Percentiles rank a stretch among this genome's conserved stretches.
phyloP scores from a whole-genome alignment of 805 yeast species.

The Isabelozyma rhagii region DNA sequence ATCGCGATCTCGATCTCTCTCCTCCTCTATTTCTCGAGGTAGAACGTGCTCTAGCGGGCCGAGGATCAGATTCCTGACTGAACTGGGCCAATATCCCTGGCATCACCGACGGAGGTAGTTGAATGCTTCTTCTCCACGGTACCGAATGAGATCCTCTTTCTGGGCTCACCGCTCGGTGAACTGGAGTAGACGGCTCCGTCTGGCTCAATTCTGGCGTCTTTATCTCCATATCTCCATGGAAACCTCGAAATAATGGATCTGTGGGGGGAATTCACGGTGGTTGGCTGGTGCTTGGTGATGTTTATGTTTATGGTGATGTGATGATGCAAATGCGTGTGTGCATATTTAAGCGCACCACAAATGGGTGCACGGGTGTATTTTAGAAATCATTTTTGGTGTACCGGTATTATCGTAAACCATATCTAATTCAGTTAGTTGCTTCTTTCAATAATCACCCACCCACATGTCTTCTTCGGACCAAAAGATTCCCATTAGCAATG shows the following conservation, averaged over 20 bases:
- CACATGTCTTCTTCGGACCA: background rate
- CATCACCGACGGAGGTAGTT: conserved; percentile 1
- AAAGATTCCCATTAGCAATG: conserved; percentile 1
- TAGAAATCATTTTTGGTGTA: background rate
- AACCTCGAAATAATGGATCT: background rate
- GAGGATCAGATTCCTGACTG: background rate
- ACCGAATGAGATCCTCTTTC: conserved; percentile 4
- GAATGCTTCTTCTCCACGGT: background rate
- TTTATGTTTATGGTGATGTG: background rate
- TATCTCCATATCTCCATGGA: background rate
- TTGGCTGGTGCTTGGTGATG: background rate
- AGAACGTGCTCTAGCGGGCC: background rate
- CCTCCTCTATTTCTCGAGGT: background rate
- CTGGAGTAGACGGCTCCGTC: conserved; percentile 20
- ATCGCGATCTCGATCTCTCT: background rate
- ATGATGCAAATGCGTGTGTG: too few relatives aligned
- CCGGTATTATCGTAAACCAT: background rate
- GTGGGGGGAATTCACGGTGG: background rate
- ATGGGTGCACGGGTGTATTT: background rate
- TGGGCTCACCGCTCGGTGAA: conserved; percentile 1
- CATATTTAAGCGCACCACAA: background rate
- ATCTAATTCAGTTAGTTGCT: background rate
- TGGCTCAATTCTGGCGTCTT: background rate
- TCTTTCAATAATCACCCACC: background rate
- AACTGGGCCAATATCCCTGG: background rate